Conservation (phyloP, 1,139 yeast genomes). For the Diutina scorzettiae region DNA sequence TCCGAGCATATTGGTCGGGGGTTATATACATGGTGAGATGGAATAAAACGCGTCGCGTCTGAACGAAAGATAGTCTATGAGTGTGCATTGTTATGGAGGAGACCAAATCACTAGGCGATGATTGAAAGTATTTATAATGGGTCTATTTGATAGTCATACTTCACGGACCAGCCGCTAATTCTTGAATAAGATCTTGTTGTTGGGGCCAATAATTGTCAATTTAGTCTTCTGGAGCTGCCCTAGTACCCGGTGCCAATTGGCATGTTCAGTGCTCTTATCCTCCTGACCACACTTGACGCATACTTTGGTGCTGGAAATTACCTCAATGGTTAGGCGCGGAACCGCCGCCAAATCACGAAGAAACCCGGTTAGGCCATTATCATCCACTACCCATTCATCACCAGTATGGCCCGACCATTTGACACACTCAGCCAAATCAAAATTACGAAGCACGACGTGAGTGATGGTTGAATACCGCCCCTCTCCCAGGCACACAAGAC, state of each 20-base stretch:
- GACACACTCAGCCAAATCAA: conserved; percentile 15
- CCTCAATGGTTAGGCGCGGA: not conserved
- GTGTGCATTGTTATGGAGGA: too few relatives aligned
- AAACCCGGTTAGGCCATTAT: not conserved
- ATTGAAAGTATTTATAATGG: too few relatives aligned
- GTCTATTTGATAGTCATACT: too few relatives aligned
- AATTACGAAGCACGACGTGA: conserved; percentile 19
- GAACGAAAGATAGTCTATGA: too few relatives aligned
- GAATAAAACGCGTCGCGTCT: conserved; percentile 1
- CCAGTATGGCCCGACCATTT: not conserved
- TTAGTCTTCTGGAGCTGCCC: not conserved
- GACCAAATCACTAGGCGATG: too few relatives aligned
- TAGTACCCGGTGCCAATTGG: not conserved
- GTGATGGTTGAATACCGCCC: conserved; percentile 22
- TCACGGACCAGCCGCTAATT: too few relatives aligned
- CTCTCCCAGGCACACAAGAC: conserved; percentile 27
- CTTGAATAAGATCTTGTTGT: not conserved
- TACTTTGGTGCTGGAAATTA: not conserved
- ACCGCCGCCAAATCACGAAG: not conserved
- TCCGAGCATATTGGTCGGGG: conserved; percentile 46
- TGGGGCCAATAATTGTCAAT: conserved; percentile 1
- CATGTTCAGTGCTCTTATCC: not conserved
- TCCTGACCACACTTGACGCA: conserved; percentile 5
- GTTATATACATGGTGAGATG: conserved; percentile 42
- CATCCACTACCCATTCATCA: conserved; percentile 4